Evolutionary conservation across 306 rosid genomes (phyloP), one percentile per base, ranked within the genome.

Genomic region (Glycine tomentella): DNA sequence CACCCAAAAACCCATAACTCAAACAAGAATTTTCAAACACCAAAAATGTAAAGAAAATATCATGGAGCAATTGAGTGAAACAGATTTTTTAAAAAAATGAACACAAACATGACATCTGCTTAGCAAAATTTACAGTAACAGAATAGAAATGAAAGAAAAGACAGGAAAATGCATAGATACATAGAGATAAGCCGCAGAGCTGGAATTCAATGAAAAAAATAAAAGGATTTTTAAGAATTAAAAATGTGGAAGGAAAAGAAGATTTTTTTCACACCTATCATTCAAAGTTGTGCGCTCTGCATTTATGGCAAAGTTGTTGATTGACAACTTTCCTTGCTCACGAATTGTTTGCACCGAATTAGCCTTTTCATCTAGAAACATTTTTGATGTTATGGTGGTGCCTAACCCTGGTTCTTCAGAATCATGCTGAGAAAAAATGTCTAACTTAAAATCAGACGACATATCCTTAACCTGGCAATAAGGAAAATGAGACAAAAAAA

Each of bases 221-320:
- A 8, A 44, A 9, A 9, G 14, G 12, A 49, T 11, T 6, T 42
- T 7, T 17, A 44, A 44, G 9, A 58, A 17, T 15, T 55, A 55
- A 72, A 67, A 65, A 46, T 5, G 31, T 25, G 31, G 31, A 45
- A 12, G 53, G 61, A n/a, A n/a, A 45, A 75, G 69, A 80, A 71
- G 5, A 85, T 51, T 51, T 50, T 36, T 42, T 67, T 52, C 50
- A 9, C 69, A 92, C 97, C 93, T 89, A 80, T 90, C 92, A 72
- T 55, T 84, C 85, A 88, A 69, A 84, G 87, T 74, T 87, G 91
- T 89, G 63, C 90, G 93, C 53, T 86, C 97, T 3, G 89, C 83
- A 42, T 85, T 87, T 4, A 86, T 80, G 12, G 74, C 34, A 8
- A 72, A 80, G 66, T 82, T 87, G 75, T 67, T 74, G 40, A 84